Evolutionary conservation across 495 filamentous ascomycete genomes (phyloP), one percentile per base, ranked within the genome.

Genomic region (Xylaria cubensis): DNA sequence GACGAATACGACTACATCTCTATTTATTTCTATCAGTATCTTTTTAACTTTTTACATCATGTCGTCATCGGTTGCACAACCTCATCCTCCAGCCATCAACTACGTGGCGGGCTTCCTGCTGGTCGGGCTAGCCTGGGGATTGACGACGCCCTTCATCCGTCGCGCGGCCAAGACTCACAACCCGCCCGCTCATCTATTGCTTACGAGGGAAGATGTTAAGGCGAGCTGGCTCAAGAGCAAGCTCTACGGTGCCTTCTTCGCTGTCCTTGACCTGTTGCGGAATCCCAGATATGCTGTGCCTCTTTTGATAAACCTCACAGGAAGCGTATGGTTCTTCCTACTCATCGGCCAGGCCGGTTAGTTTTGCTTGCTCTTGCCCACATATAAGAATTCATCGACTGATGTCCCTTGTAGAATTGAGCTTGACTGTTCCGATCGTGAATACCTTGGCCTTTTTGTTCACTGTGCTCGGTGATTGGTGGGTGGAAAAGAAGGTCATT

Each of bases 321-420:
- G 96, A 70, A 97, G 93, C 76, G 87, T 99, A 72, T 99, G 96
- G 96, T 99, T 99, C 76, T 99, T 99, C 77, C 80, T 98, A 74
- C 83, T 99, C 72, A 93, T 99, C 84, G 96, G 96, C 67, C 88
- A 94, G 81, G 94, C 95, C 74, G 93, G 94, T 96, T 82, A 73
- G 90, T 88, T 88, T 53, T 29, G 6, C 39, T 44, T 34, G 2
- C 50, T 67, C 26, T 1, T 3, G 26, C 34, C 67, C 24, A n/a
- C 13, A 58, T 24, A 2, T 26, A 24, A 13, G 13, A 3, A 32
- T 42, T n/a, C 19, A 15, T 19, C 29, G 13, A 48, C 71, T 76
- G 63, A 77, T 48, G 26, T 29, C 5, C n/a, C 21, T 13, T 51
- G 13, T 69, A 95, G 96, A 99, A 80, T 76, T 98, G 74, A 97